Percentiles rank a stretch among this genome's conserved stretches.
Conservation (phyloP, 129 eudicot species). For the Erigeron canadensis region DNA sequence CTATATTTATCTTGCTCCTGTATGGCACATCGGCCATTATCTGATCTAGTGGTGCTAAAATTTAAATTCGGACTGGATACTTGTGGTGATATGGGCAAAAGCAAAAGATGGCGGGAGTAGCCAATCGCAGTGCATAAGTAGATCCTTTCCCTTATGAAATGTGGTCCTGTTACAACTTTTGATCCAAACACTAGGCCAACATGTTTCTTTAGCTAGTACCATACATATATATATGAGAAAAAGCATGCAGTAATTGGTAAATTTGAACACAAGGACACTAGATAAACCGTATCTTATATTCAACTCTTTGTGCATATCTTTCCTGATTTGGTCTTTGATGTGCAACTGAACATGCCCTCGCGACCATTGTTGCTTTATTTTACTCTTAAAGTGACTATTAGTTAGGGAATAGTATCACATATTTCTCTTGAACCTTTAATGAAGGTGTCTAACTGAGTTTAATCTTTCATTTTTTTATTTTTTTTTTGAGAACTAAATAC, state of each 20-base stretch:
- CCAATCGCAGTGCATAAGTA: constrained; percentile 20
- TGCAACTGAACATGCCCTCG: constrained; percentile 15
- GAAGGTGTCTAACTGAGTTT: constrained; percentile 12
- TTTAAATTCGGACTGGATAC: constrained; percentile 19
- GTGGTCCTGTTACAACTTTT: constrained; percentile 21
- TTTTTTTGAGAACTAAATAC: neutral
- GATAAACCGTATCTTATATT: constrained; percentile 31
- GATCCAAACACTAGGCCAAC: constrained; percentile 27
- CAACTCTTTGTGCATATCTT: constrained; percentile 21
- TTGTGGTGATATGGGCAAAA: constrained; percentile 27
- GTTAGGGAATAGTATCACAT: neutral
- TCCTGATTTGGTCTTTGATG: constrained; percentile 28
- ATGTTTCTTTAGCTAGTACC: constrained; percentile 18
- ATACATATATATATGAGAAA: constrained; percentile 22
- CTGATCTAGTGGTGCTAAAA: constrained; percentile 28
- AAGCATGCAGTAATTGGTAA: neutral
- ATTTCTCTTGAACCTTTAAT: neutral
- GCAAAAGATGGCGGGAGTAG: constrained; percentile 22
- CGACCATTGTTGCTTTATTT: constrained; percentile 13
- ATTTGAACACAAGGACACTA: constrained; percentile 8
- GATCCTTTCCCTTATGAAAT: constrained; percentile 24
- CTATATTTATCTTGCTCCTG: constrained; percentile 18
- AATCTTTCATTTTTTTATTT: neutral
- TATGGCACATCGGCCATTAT: constrained; percentile 11
- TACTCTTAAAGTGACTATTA: constrained; percentile 3